A percentile compares a stretch with the other conserved stretches of the same genome.
These are phyloP conservation scores for Epichloe festucae DNA, from an alignment of 2,329 filamentous ascomycete genomes.

Conservation along the genomic window DNA sequence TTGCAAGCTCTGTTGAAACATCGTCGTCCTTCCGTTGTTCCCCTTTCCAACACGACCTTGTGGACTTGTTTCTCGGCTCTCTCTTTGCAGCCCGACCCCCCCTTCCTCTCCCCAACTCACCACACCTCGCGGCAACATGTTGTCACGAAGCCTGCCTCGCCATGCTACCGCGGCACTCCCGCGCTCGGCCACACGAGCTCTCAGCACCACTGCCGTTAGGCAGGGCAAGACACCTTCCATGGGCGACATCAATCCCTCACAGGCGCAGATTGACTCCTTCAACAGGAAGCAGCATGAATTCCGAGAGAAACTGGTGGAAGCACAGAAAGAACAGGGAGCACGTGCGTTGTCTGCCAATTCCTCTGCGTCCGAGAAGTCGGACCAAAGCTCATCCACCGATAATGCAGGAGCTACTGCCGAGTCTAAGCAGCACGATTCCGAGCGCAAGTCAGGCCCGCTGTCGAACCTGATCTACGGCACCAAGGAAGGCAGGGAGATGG, in stretches of 20 bases:
- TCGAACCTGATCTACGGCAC: conserved; percentile 93
- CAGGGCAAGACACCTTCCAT: conserved; percentile 54
- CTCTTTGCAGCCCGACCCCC: conserved; percentile 5
- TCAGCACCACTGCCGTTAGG: conserved; percentile 39
- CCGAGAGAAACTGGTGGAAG: conserved; percentile 65
- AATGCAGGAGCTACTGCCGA: conserved; percentile 36
- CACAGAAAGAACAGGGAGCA: conserved; percentile 73
- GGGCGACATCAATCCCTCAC: conserved; percentile 60
- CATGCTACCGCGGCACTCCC: conserved; percentile 33
- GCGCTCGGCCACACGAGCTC: conserved; percentile 39
- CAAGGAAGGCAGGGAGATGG: conserved; percentile 84
- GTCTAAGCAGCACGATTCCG: conserved; percentile 38
- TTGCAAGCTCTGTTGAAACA: not conserved
- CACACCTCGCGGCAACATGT: conserved; percentile 6
- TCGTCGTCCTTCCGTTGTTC: not conserved
- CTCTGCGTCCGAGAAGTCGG: conserved; percentile 27
- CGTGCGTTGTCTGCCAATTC: conserved; percentile 47
- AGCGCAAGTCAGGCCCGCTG: conserved; percentile 59
- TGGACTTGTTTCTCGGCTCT: not conserved
- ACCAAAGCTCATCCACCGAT: conserved; percentile 24
- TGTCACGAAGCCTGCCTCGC: conserved; percentile 13
- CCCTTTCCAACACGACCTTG: not conserved
- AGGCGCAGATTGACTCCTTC: conserved; percentile 61
- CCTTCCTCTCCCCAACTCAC: not conserved
- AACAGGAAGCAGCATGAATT: conserved; percentile 75